Percentiles rank a stretch among this genome's conserved stretches.
Evolutionary conservation across 2,329 filamentous ascomycete genomes (phyloP).

Genomic region (Zasmidium cellare): DNA sequence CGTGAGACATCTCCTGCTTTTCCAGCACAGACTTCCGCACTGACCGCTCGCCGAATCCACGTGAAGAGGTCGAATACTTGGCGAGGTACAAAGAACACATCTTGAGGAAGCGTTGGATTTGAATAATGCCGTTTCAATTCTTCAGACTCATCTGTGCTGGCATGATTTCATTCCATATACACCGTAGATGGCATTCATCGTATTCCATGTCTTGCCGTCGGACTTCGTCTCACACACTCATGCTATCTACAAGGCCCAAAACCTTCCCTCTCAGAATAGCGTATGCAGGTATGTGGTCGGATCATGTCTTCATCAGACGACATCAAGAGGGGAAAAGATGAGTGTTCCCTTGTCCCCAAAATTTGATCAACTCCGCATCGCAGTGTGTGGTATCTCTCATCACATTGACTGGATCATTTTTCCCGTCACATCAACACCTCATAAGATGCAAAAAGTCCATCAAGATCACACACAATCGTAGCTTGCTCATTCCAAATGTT

Average conservation of each 20-base stretch:
- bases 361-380: too few relatives aligned
- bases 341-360: too few relatives aligned
- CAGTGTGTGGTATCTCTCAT: slow-evolving; percentile 19
- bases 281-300: background rate
- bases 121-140: too few relatives aligned
- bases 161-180: background rate
- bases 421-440: slow-evolving; percentile 13
- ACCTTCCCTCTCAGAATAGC: background rate
- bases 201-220: background rate
- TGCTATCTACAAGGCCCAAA: background rate
- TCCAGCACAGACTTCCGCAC: too few relatives aligned
- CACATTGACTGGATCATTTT: slow-evolving; percentile 3
- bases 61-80: too few relatives aligned
- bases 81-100: too few relatives aligned
- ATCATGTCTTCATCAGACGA: background rate
- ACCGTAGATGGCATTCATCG: background rate
- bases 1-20: too few relatives aligned
- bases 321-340: background rate
- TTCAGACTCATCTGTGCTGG: too few relatives aligned
- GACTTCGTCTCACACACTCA: background rate
- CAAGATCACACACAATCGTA: slow-evolving; percentile 10
- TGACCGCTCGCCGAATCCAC: too few relatives aligned
- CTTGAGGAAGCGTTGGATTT: too few relatives aligned
- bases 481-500: background rate
- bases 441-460: slow-evolving; percentile 15